These are phyloP conservation scores for Dillenia suffruticosa DNA, from an alignment of 164 flowering plant species.

Conservation along the genomic window DNA sequence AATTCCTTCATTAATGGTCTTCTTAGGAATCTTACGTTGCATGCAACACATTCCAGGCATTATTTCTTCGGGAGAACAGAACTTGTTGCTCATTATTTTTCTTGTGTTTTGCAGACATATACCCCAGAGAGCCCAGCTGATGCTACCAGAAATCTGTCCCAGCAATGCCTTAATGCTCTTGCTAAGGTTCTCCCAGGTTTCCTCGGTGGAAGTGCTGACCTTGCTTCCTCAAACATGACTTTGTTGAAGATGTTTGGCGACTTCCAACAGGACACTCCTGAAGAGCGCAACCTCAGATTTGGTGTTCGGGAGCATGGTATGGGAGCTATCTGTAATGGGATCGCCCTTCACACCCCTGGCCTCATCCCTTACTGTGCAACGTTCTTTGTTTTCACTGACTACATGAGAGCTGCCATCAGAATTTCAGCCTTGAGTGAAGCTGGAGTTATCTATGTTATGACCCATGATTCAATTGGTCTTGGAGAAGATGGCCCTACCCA, in stretches of 20 bases:
- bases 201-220: conserved; percentile 98
- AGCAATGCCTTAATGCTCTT: conserved; percentile 76
- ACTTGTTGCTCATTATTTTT: conserved; percentile 2
- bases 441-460: conserved; percentile 93
- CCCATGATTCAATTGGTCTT: conserved; percentile 96
- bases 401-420: conserved; percentile 96
- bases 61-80: background rate
- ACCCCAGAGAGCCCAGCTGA: conserved; percentile 91
- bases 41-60: too few species aligned
- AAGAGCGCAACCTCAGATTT: conserved; percentile 81
- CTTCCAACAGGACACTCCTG: conserved; percentile 93
- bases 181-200: conserved; percentile 84
- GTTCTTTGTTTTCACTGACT: conserved; percentile 97
- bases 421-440: conserved; percentile 82
- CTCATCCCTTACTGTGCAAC: conserved; percentile 95
- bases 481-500: conserved; percentile 99
- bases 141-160: conserved; percentile 93
- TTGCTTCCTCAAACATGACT: conserved; percentile 99
- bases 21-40: too few species aligned
- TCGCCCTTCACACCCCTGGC: conserved; percentile 88
- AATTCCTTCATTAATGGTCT: background rate
- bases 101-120: conserved; percentile 55
- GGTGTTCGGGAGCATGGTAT: conserved; percentile 96
- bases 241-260: conserved; percentile 83
- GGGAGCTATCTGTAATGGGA: conserved; percentile 98